Conservation (phyloP, 2,329 filamentous ascomycete species). For the Colletotrichum somersetense region DNA sequence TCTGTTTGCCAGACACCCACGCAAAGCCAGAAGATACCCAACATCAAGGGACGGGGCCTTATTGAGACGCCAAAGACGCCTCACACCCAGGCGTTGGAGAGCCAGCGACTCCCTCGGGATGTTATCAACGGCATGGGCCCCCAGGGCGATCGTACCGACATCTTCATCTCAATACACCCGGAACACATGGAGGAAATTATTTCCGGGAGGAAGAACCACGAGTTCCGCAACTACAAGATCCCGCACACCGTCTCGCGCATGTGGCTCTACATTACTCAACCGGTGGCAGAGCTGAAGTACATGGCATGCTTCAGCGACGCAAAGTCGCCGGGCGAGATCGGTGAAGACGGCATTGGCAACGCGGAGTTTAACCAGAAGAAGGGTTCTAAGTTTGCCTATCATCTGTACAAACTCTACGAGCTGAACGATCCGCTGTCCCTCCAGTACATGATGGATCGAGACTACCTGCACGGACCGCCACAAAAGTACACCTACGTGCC, state of each 20-base stretch:
- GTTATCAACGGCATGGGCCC: constrained; percentile 62
- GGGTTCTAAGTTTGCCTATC: constrained; percentile 62
- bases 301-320: constrained; percentile 67
- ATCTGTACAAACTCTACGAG: constrained; percentile 70
- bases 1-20: constrained; percentile 33
- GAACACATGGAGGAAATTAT: constrained; percentile 63
- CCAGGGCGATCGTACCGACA: constrained; percentile 64
- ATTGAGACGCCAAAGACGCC: constrained; percentile 46
- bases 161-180: constrained; percentile 64
- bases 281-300: constrained; percentile 64
- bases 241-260: constrained; percentile 68
- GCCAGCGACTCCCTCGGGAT: constrained; percentile 65
- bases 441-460: constrained; percentile 64
- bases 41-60: not conserved
- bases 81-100: constrained; percentile 55
- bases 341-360: constrained; percentile 62
- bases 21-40: constrained; percentile 25
- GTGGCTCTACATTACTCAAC: constrained; percentile 70
- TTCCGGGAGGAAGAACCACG: constrained; percentile 63
- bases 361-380: constrained; percentile 61
- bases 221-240: constrained; percentile 69
- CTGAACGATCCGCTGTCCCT: constrained; percentile 70
- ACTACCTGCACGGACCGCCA: constrained; percentile 65
- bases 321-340: constrained; percentile 62
- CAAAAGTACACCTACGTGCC: constrained; percentile 66